These are phyloP conservation scores for Neoboletus subvelutipes DNA, from an alignment of 768 basidiomycete species.

Conservation along the genomic window DNA sequence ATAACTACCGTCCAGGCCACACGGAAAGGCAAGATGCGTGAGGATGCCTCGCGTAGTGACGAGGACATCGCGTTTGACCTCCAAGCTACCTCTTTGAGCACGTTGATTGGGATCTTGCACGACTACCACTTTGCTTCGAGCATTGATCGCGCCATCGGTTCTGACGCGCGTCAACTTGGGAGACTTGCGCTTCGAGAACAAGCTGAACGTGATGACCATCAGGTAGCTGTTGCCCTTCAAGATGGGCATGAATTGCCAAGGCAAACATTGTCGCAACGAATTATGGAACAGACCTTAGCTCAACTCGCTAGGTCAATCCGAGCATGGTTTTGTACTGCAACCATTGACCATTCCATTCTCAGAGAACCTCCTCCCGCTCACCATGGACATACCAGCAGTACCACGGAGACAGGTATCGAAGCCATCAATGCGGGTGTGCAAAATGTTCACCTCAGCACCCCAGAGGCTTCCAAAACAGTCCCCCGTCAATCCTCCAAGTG, in stretches of 20 bases:
- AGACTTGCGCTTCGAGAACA: slow-evolving; percentile 35
- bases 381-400: not conserved
- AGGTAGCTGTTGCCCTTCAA: slow-evolving; percentile 39
- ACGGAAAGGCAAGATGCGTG: slow-evolving; percentile 39
- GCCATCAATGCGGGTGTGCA: not conserved
- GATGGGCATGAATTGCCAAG: slow-evolving; percentile 24
- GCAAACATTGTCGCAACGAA: slow-evolving; percentile 19
- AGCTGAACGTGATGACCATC: slow-evolving; percentile 42
- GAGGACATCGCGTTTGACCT: slow-evolving; percentile 45
- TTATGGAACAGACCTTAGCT: slow-evolving; percentile 2
- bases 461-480: not conserved
- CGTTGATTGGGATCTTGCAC: slow-evolving; percentile 30
- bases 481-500: not conserved
- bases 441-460: slow-evolving; percentile 1
- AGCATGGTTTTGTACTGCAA: not conserved
- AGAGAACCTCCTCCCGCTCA: not conserved
- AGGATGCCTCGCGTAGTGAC: slow-evolving; percentile 36
- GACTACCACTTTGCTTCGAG: slow-evolving; percentile 44
- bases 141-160: slow-evolving; percentile 40
- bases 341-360: slow-evolving; percentile 1
- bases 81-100: slow-evolving; percentile 38
- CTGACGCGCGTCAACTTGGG: slow-evolving; percentile 34
- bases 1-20: slow-evolving; percentile 35
- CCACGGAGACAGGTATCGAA: not conserved
- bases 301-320: slow-evolving; percentile 4